Conservation (phyloP, 139 green algal genomes). For the Haematococcus sp. region DNA sequence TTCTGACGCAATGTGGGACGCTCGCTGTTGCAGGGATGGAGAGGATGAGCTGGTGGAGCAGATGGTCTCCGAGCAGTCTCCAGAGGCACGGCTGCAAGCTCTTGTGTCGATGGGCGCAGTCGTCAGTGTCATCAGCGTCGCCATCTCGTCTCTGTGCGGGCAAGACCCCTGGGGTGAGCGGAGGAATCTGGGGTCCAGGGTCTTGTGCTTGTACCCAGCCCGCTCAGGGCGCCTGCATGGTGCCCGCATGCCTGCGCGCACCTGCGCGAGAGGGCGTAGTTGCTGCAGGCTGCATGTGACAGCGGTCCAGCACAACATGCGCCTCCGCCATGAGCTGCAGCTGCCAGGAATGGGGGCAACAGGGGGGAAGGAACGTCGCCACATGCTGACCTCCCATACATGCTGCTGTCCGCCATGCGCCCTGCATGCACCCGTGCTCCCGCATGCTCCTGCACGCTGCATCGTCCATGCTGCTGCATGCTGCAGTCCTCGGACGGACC, state of each 20-base stretch:
- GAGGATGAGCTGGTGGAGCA: conserved; percentile 27
- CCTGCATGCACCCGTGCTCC: too few relatives aligned
- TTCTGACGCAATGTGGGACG: not conserved
- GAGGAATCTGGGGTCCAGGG: not conserved
- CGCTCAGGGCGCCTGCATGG: not conserved
- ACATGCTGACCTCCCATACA: too few relatives aligned
- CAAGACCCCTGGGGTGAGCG: conserved; percentile 34
- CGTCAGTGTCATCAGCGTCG: conserved; percentile 4
- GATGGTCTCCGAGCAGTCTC: conserved; percentile 23
- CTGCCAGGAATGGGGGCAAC: too few relatives aligned
- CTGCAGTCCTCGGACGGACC: too few relatives aligned
- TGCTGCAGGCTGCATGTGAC: not conserved
- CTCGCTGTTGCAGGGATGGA: conserved; percentile 3
- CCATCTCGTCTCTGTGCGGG: conserved; percentile 13
- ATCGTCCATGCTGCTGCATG: too few relatives aligned
- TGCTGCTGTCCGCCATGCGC: too few relatives aligned
- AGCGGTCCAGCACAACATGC: conserved; percentile 1
- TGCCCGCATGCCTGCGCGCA: not conserved
- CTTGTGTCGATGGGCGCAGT: conserved; percentile 5
- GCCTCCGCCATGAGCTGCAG: not conserved
- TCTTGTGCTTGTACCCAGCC: not conserved
- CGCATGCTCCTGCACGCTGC: too few relatives aligned
- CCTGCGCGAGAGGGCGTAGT: not conserved
- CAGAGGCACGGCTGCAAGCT: conserved; percentile 24
- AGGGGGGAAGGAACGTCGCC: too few relatives aligned